These are phyloP conservation scores for Lachancea sp. DNA, from an alignment of 805 yeast species.

Conservation along the genomic window DNA sequence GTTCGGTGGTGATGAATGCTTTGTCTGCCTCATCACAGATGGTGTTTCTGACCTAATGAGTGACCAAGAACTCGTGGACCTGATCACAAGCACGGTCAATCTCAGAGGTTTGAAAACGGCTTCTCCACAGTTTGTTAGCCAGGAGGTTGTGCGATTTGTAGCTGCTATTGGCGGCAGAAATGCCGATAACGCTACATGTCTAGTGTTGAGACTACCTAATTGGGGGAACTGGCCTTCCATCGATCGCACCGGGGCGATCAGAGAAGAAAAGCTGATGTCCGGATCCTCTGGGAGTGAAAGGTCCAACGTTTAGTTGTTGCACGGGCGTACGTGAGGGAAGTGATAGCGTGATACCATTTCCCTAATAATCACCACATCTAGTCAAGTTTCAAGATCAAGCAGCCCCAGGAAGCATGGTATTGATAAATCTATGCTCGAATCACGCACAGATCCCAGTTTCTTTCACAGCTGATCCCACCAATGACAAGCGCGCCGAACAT, in stretches of 20 bases:
- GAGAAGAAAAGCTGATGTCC: conserved; percentile 57
- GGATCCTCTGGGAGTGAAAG: conserved; percentile 12
- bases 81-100: conserved; percentile 62
- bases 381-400: too few species aligned
- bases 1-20: conserved; percentile 82
- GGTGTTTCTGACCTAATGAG: conserved; percentile 76
- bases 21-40: conserved; percentile 75
- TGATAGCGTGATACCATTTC: too few species aligned
- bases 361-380: too few species aligned
- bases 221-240: conserved; percentile 91
- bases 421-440: too few species aligned
- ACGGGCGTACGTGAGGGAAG: background rate
- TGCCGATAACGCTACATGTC: conserved; percentile 92
- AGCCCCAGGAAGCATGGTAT: too few species aligned
- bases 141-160: conserved; percentile 75
- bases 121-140: conserved; percentile 79
- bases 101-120: conserved; percentile 60
- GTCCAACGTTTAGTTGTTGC: conserved; percentile 5
- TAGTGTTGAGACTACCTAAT: conserved; percentile 70
- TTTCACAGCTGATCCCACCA: too few species aligned
- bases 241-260: conserved; percentile 74
- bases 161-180: conserved; percentile 70
- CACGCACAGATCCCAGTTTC: too few species aligned
- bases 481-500: too few species aligned
- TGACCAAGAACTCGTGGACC: conserved; percentile 89